These are phyloP conservation scores for Coniella vitis DNA, from an alignment of 2,329 filamentous ascomycete species.

Conservation along the genomic window DNA sequence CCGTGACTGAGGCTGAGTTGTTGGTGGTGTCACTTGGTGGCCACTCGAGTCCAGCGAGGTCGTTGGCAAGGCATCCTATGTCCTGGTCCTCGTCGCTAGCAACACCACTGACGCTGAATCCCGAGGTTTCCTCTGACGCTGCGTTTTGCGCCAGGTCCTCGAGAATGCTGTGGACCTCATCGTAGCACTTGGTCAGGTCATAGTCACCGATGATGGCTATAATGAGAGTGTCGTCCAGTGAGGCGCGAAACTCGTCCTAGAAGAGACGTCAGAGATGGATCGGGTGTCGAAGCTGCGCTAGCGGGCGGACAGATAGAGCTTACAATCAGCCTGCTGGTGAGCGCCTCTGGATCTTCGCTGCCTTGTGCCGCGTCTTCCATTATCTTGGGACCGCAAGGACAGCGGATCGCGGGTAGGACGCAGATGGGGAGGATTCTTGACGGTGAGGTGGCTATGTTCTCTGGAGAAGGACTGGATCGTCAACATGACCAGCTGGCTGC, in stretches of 20 bases:
- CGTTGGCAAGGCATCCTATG: conserved; percentile 7
- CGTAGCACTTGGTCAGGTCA: conserved; percentile 50
- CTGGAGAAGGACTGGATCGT: not conserved
- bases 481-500: too few species aligned
- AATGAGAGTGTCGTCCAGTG: conserved; percentile 71
- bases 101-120: conserved; percentile 73
- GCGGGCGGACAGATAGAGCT: not conserved
- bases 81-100: conserved; percentile 31
- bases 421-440: not conserved
- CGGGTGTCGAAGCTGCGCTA: too few species aligned
- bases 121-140: conserved; percentile 59
- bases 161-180: conserved; percentile 52
- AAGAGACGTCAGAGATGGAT: not conserved
- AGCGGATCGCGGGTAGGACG: not conserved
- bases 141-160: conserved; percentile 60
- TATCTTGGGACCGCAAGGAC: not conserved
- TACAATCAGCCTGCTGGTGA: conserved; percentile 11
- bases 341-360: conserved; percentile 3
- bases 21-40: conserved; percentile 3
- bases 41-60: conserved; percentile 19
- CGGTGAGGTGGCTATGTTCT: not conserved
- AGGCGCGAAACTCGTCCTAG: conserved; percentile 65
- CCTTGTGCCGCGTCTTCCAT: conserved; percentile 6
- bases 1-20: conserved; percentile 4
- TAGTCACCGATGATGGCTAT: conserved; percentile 70